These are phyloP conservation scores for Protomyces gravidus DNA, from an alignment of 1,139 yeast genomes.

Conservation along the genomic window DNA sequence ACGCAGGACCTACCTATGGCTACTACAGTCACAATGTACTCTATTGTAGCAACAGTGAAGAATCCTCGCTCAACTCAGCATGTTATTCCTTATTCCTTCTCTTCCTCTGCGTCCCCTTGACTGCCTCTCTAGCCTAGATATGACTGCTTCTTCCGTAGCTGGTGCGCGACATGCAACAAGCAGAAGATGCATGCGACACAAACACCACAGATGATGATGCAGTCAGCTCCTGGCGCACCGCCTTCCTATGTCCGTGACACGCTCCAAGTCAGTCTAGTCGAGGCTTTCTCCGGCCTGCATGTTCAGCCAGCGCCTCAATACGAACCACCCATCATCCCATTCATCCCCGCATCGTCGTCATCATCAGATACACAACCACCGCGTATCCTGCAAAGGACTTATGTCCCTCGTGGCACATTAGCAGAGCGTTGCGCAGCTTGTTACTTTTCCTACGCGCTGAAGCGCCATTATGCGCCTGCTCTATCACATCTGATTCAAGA, in stretches of 20 bases:
- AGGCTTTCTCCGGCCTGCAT: constrained; percentile 3
- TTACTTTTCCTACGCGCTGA: constrained; percentile 7
- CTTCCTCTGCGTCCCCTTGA: too few relatives aligned
- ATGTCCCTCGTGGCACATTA: neutral
- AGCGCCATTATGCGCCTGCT: constrained; percentile 1
- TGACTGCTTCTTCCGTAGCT: too few relatives aligned
- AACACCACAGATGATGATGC: neutral
- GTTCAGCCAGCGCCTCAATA: constrained; percentile 14
- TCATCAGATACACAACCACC: neutral
- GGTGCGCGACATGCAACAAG: too few relatives aligned
- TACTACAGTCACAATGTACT: too few relatives aligned
- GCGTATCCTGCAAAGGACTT: neutral
- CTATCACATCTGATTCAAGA: neutral
- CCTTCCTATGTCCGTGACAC: constrained; percentile 6
- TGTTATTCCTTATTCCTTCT: too few relatives aligned
- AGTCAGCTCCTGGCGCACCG: constrained; percentile 1
- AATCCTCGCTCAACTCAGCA: too few relatives aligned
- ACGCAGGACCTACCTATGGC: too few relatives aligned
- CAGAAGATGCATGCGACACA: neutral
- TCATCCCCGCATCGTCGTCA: neutral
- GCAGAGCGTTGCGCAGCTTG: constrained; percentile 11
- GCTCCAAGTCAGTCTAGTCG: neutral
- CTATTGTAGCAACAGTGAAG: too few relatives aligned
- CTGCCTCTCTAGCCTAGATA: too few relatives aligned
- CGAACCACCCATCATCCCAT: neutral